Evolutionary conservation across 257 asterid species (phyloP), one percentile per base, ranked within the genome.

Genomic region (Petrea volubilis): DNA sequence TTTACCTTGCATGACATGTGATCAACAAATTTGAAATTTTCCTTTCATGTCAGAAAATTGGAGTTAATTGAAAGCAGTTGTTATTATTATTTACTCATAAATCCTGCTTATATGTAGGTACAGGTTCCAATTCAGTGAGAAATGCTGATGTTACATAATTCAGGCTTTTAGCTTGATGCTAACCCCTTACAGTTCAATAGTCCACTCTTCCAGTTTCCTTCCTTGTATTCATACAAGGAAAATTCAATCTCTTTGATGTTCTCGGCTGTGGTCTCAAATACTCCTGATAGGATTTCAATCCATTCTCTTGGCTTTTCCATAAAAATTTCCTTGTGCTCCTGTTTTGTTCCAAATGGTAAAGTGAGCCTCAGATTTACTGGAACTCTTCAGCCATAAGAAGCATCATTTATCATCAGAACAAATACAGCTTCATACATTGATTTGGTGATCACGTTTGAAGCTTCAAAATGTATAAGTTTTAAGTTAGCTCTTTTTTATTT

Each of bases 131-230:
- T 36, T 38, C 23, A 40, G 13, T 10, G 31, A 51, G 44, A 70
- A 47, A 36, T 31, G 25, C 28, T n/a, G 34, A 72, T 71, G n/a
- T n/a, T n/a, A n/a, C n/a, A n/a, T n/a, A n/a, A n/a, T n/a, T n/a
- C n/a, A n/a, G n/a, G n/a, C n/a, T n/a, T n/a, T n/a, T n/a, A n/a
- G n/a, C n/a, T n/a, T n/a, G n/a, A n/a, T n/a, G n/a, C n/a, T n/a
- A n/a, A n/a, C n/a, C n/a, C n/a, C n/a, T n/a, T n/a, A n/a, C n/a
- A n/a, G n/a, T n/a, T n/a, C n/a, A n/a, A n/a, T 15, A 93, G 80
- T 50, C 98, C 97, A 71, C 25, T 84, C 83, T 88, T 93, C 98
- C 98, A 93, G 34, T 49, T 29, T 49, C 95, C 93, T 62, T 90
- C 96, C 41, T 90, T 86, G 20, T 81, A 83, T 52, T 93, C 96